Base-by-base conservation (phyloP, 768 basidiomycete species). In the Fistulinella prunicolor region DNA sequence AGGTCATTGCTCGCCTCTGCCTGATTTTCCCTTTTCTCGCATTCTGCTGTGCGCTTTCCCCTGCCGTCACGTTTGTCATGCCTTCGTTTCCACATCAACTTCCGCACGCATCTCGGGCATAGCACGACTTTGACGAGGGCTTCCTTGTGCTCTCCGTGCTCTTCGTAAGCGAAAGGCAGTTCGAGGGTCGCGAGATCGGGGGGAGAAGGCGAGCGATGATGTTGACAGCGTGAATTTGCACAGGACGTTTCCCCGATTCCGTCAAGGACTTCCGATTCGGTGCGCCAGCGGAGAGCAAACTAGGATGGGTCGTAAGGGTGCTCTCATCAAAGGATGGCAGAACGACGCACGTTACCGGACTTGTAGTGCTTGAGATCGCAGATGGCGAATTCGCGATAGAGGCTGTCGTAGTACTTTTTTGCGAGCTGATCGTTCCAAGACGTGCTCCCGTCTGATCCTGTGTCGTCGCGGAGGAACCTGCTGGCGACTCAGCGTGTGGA, bases 321-420 rank as follows among this genome's bases (percentile, higher is more conserved):
- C 17, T n/a, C n/a, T n/a, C 24, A 44, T 14, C 23, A 32, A 44
- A 26, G 19, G 30, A 32, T 34, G 38, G 7, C 12, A 7, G 13
- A 20, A 38, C 8, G 45, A 63, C 84, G 54, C 52, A 94, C 92
- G 51, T 89, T 86, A 14, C 91, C 89, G 0, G 87, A 83, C 71
- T 93, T 96, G 75, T 90, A 96, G 62, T 97, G 95, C 71, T 97
- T 97, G 50, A 97, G 72, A 68, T 97, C 92, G 62, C 90, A 93
- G 19, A 94, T 73, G 0, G 89, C 91, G 58, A 85, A 98, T 67
- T 98, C 94, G 53, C 91, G 86, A 65, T 92, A 96, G 3, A 98
- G 79, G 55, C 71, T 88, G 12, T 77, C 72, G 59, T 98, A 94
- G 71, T 94, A 97, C 58, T 94, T 94, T 51, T 78, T 74, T 0